Conservation (phyloP, 192 early-diverging fungal species). For the Phlyctochytrium arcticum region DNA sequence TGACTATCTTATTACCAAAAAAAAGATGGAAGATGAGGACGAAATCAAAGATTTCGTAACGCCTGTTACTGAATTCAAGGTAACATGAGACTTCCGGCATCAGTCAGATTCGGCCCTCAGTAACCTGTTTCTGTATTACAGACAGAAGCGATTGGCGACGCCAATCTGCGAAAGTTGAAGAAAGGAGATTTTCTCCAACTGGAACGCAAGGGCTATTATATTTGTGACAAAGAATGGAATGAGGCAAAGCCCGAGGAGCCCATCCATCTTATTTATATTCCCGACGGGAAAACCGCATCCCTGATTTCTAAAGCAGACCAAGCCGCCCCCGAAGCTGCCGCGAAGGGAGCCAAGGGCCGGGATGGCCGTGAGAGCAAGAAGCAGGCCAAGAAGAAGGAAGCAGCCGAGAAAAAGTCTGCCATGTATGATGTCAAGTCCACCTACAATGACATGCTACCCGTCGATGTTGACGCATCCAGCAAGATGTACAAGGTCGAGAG, state of each 20-base stretch:
- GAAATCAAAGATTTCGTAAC: slow-evolving; percentile 77
- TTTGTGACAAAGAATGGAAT: slow-evolving; percentile 67
- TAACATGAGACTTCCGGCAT: background rate
- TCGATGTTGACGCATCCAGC: slow-evolving; percentile 33
- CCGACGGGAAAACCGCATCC: slow-evolving; percentile 81
- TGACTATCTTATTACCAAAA: slow-evolving; percentile 98
- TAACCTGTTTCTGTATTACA: background rate
- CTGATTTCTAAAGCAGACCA: slow-evolving; percentile 37
- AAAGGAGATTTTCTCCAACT: slow-evolving; percentile 89
- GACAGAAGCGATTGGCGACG: slow-evolving; percentile 42
- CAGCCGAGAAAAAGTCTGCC: slow-evolving; percentile 10
- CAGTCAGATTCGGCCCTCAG: background rate
- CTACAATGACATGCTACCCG: slow-evolving; percentile 29
- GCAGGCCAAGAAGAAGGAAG: slow-evolving; percentile 10
- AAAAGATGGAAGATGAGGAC: slow-evolving; percentile 93
- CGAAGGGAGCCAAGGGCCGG: slow-evolving; percentile 12
- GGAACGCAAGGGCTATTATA: slow-evolving; percentile 94
- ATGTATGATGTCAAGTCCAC: slow-evolving; percentile 44
- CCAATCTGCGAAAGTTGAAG: slow-evolving; percentile 40
- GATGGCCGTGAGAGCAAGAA: slow-evolving; percentile 3
- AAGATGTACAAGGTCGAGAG: slow-evolving; percentile 51
- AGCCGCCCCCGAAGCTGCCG: slow-evolving; percentile 3
- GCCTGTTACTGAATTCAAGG: slow-evolving; percentile 77
- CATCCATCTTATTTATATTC: slow-evolving; percentile 77
- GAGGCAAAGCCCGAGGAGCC: slow-evolving; percentile 46